phyloP scores from a whole-genome alignment of 495 filamentous ascomycete species.

The Diplogelasinospora grovesii region DNA sequence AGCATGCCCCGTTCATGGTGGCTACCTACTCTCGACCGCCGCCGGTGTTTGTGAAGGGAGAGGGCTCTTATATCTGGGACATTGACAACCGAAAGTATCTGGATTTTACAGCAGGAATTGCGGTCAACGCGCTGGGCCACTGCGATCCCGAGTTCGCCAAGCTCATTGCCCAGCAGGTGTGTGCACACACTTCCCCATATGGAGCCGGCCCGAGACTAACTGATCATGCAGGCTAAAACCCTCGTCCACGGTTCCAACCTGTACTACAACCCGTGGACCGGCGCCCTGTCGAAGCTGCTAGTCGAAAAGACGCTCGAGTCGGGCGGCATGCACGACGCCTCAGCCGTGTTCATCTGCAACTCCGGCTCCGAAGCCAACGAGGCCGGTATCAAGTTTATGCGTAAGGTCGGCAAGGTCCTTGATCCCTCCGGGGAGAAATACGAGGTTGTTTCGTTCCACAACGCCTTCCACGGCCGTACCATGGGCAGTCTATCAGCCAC shows the following conservation, averaged over 20 bases:
- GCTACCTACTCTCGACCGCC: slow-evolving; percentile 89
- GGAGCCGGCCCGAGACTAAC: slow-evolving; percentile 1
- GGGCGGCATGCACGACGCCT: slow-evolving; percentile 72
- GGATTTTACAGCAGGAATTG: slow-evolving; percentile 93
- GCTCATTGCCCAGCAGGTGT: slow-evolving; percentile 66
- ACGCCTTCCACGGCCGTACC: slow-evolving; percentile 92
- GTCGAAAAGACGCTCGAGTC: slow-evolving; percentile 66
- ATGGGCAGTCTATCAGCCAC: slow-evolving; percentile 90
- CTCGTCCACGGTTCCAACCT: slow-evolving; percentile 89
- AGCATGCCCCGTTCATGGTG: slow-evolving; percentile 81
- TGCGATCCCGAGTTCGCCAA: slow-evolving; percentile 64
- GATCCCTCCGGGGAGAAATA: slow-evolving; percentile 67
- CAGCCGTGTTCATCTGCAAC: slow-evolving; percentile 89
- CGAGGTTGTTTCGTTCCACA: slow-evolving; percentile 82
- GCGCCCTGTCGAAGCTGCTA: slow-evolving; percentile 77
- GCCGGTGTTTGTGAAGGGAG: slow-evolving; percentile 79
- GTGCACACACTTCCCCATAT: slow-evolving; percentile 1
- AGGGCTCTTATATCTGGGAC: slow-evolving; percentile 85
- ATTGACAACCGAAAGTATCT: slow-evolving; percentile 82
- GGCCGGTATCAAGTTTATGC: slow-evolving; percentile 92
- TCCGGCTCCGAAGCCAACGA: slow-evolving; percentile 95
- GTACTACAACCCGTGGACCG: slow-evolving; percentile 93
- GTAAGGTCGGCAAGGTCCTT: slow-evolving; percentile 74
- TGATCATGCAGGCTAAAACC: slow-evolving; percentile 51
- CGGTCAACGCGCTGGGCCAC: slow-evolving; percentile 89